Percentiles rank a stretch among this genome's conserved stretches.
Evolutionary conservation across 257 asterid species (phyloP).

Genomic region (Salvia splendens): DNA sequence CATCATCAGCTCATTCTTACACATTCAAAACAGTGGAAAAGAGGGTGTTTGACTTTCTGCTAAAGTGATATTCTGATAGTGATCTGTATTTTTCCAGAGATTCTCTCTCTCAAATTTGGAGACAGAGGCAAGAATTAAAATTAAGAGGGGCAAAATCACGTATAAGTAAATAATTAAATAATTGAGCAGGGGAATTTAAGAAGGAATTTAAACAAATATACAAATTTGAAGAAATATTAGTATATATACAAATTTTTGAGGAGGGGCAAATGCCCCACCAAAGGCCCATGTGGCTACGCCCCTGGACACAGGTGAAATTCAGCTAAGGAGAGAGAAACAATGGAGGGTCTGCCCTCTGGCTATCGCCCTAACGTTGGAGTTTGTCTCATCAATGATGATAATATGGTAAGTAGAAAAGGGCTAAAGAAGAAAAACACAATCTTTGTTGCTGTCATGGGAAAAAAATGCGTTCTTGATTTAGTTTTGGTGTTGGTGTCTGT

Average conservation of each 20-base stretch:
- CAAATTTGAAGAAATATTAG: too few species aligned
- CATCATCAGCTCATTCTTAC: slow-evolving; percentile 47
- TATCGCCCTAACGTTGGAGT: slow-evolving; percentile 98
- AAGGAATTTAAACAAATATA: too few species aligned
- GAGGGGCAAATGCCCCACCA: too few species aligned
- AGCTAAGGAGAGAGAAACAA: slow-evolving; percentile 34
- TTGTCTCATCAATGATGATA: slow-evolving; percentile 79
- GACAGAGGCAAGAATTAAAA: too few species aligned
- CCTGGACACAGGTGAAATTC: slow-evolving; percentile 8
- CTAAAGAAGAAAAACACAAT: background rate
- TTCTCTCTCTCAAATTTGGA: slow-evolving; percentile 18
- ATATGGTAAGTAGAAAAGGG: slow-evolving; percentile 49
- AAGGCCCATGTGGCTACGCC: too few species aligned
- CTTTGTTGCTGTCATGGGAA: background rate
- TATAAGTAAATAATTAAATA: too few species aligned
- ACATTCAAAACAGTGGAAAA: slow-evolving; percentile 41
- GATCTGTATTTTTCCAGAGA: slow-evolving; percentile 40
- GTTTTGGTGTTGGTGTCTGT: background rate
- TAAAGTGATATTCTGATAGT: slow-evolving; percentile 52
- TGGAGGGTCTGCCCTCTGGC: slow-evolving; percentile 98
- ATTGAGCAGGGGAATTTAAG: too few species aligned
- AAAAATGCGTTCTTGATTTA: slow-evolving; percentile 22
- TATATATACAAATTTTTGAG: too few species aligned
- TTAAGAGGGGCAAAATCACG: too few species aligned
- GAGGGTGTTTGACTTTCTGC: slow-evolving; percentile 60